phyloP scores from a whole-genome alignment of 768 basidiomycete genomes.

The Tylopilus balloui region DNA sequence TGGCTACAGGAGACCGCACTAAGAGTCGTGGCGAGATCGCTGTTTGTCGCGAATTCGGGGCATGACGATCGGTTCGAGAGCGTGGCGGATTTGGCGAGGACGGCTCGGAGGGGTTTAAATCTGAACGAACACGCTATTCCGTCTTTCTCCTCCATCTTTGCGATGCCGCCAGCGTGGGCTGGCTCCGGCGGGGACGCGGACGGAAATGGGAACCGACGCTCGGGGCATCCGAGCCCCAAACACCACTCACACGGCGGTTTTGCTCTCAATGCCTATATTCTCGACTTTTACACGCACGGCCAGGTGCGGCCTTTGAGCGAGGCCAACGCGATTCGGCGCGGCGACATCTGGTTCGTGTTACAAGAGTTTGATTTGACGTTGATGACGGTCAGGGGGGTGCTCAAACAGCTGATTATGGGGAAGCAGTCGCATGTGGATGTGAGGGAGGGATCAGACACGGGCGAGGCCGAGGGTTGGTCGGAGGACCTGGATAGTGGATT shows the following conservation, averaged over 20 bases:
- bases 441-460: conserved; percentile 11
- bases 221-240: not conserved
- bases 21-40: conserved; percentile 45
- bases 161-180: conserved; percentile 19
- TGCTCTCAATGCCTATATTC: conserved; percentile 58
- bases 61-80: conserved; percentile 51
- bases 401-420: conserved; percentile 43
- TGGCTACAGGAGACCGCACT: conserved; percentile 39
- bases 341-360: conserved; percentile 62
- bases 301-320: conserved; percentile 43
- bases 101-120: conserved; percentile 49
- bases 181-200: not conserved
- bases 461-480: conserved; percentile 9
- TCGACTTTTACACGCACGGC: conserved; percentile 68
- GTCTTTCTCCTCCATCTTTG: conserved; percentile 39
- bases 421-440: conserved; percentile 17
- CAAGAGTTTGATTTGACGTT: conserved; percentile 55
- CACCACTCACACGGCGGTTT: not conserved
- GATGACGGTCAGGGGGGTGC: conserved; percentile 42
- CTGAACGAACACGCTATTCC: conserved; percentile 61
- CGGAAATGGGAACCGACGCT: not conserved
- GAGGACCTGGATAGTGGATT: conserved; percentile 34
- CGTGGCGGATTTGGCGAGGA: conserved; percentile 48
- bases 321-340: conserved; percentile 56
- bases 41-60: conserved; percentile 66